Percentiles rank a stretch among this genome's conserved stretches.
phyloP scores from a whole-genome alignment of 768 basidiomycete species.

The Gymnopilus dilepis region DNA sequence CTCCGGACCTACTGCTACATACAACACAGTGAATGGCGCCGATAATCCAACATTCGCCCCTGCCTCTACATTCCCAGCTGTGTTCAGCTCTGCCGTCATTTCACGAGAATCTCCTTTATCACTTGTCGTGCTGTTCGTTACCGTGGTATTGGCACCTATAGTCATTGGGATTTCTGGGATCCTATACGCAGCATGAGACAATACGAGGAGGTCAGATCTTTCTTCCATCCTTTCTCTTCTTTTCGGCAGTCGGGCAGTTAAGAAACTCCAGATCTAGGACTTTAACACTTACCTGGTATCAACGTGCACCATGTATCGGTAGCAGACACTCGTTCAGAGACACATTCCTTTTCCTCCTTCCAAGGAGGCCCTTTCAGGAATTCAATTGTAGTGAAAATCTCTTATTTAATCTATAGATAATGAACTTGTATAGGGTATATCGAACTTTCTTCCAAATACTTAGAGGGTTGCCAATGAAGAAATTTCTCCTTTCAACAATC shows the following conservation, averaged over 20 bases:
- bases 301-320: no score
- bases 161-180: slow-evolving; percentile 19
- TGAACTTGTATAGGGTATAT: no score
- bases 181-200: slow-evolving; percentile 23
- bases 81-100: slow-evolving; percentile 23
- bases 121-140: not conserved
- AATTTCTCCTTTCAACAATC: no score
- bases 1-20: slow-evolving; percentile 32
- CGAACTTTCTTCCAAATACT: no score
- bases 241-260: slow-evolving; percentile 2
- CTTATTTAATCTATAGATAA: no score
- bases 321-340: slow-evolving; percentile 9
- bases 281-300: not conserved
- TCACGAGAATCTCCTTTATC: slow-evolving; percentile 13
- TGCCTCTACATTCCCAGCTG: slow-evolving; percentile 39
- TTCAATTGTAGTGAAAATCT: no score
- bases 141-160: slow-evolving; percentile 21
- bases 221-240: not conserved
- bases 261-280: slow-evolving; percentile 9
- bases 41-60: slow-evolving; percentile 41
- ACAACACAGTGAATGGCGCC: slow-evolving; percentile 39
- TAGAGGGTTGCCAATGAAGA: not conserved
- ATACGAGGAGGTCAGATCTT: not conserved
- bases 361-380: no score
- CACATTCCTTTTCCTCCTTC: slow-evolving; percentile 8